Conservation (phyloP, 768 basidiomycete genomes). For the Serendipita sp. region DNA sequence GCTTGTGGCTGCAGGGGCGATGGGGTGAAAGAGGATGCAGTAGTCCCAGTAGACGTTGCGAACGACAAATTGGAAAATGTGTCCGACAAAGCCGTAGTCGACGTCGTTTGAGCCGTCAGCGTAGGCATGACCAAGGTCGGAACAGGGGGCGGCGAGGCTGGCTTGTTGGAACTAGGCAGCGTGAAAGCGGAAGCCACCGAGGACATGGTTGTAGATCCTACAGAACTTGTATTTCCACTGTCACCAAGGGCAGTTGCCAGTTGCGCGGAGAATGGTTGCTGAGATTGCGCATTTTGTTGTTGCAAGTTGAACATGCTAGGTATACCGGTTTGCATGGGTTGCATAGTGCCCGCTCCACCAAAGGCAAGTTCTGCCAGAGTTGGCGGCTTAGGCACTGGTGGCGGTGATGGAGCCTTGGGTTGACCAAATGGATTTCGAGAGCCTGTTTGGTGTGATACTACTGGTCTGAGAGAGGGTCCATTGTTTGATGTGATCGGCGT, state of each 20-base stretch:
- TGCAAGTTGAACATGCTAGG: neutral
- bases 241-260: neutral
- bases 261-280: neutral
- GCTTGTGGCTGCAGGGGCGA: conserved; percentile 28
- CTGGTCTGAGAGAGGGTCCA: conserved; percentile 35
- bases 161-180: neutral
- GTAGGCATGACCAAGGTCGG: neutral
- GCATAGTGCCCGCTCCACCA: conserved; percentile 21
- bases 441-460: conserved; percentile 82
- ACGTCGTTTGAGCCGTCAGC: conserved; percentile 3
- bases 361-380: conserved; percentile 67
- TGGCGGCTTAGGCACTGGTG: conserved; percentile 58
- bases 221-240: neutral
- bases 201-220: neutral
- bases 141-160: neutral
- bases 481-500: conserved; percentile 40
- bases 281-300: neutral
- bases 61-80: neutral
- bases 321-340: neutral
- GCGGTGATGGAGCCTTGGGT: conserved; percentile 34
- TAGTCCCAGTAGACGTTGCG: neutral
- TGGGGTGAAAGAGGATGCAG: neutral
- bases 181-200: conserved; percentile 14
- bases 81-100: conserved; percentile 5
- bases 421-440: conserved; percentile 90